Evolutionary conservation across 148 eudicot species (phyloP).

Genomic region (Suaeda aralocaspica): DNA sequence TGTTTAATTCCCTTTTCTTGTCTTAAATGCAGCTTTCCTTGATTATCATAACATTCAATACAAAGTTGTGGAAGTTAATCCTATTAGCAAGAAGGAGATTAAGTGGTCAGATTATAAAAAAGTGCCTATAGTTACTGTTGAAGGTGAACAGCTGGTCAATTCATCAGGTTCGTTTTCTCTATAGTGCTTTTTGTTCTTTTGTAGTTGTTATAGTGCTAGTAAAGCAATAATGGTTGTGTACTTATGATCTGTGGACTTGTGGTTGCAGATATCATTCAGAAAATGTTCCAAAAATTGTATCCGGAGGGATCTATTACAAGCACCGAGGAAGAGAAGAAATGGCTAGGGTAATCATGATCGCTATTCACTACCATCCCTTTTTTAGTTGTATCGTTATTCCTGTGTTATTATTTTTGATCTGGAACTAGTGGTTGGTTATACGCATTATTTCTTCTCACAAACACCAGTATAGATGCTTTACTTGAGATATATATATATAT

Average conservation of each 20-base stretch:
- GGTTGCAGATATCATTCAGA: slow-evolving; percentile 64
- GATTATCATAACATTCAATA: slow-evolving; percentile 84
- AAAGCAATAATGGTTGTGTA: not conserved
- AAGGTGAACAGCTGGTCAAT: slow-evolving; percentile 81
- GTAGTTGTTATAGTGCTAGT: not conserved
- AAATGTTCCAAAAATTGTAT: slow-evolving; percentile 45
- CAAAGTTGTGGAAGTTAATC: slow-evolving; percentile 97
- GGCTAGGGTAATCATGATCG: slow-evolving; percentile 64
- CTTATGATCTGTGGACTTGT: not conserved
- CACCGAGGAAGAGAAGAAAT: slow-evolving; percentile 64
- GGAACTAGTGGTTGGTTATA: not conserved
- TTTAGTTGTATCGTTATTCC: not conserved
- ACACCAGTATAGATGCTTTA: too few species aligned
- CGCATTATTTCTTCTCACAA: not conserved
- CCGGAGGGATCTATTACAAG: slow-evolving; percentile 33
- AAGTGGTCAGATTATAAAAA: slow-evolving; percentile 97
- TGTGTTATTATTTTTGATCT: not conserved
- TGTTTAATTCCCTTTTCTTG: not conserved
- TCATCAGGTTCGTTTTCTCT: slow-evolving; percentile 69
- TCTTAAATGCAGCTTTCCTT: slow-evolving; percentile 55
- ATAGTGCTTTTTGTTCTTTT: not conserved
- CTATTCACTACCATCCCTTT: slow-evolving; percentile 1
- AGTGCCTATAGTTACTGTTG: slow-evolving; percentile 86
- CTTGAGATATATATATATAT: too few species aligned
- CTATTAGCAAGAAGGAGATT: slow-evolving; percentile 92